Evolutionary conservation across 1,284 basidiomycete genomes (phyloP).

Genomic region (Trametes polyzona): DNA sequence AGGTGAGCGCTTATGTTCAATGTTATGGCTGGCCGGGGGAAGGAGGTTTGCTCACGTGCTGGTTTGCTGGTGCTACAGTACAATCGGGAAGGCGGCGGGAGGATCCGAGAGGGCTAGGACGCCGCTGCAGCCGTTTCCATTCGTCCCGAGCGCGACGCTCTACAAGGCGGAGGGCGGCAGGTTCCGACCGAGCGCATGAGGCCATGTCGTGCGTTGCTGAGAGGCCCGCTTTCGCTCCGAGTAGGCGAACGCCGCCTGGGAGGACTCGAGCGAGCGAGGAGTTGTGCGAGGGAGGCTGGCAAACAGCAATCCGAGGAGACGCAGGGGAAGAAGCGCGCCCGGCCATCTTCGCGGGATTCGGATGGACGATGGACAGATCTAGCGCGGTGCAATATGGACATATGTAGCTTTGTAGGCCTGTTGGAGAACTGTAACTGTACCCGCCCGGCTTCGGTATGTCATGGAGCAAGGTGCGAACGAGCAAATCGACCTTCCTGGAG

Average conservation of each 20-base stretch:
- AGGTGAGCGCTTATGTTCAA: slow-evolving; percentile 1
- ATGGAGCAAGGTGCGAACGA: not conserved
- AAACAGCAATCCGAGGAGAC: not conserved
- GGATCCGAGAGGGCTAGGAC: not conserved
- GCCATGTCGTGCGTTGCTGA: too few species aligned
- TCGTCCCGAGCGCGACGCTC: not conserved
- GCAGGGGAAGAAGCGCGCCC: not conserved
- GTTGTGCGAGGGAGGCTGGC: not conserved
- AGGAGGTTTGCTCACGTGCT: not conserved
- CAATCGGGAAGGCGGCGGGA: not conserved
- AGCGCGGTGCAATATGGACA: slow-evolving; percentile 3
- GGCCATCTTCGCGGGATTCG: not conserved
- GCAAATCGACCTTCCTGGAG: too few species aligned
- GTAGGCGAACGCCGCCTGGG: too few species aligned
- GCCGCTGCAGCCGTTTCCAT: not conserved
- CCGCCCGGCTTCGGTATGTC: not conserved
- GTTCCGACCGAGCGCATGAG: not conserved
- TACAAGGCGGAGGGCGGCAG: not conserved
- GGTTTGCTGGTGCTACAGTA: not conserved
- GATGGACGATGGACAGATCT: slow-evolving; percentile 8
- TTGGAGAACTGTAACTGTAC: not conserved
- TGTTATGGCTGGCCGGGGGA: not conserved
- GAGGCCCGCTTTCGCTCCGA: too few species aligned
- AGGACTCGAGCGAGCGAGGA: too few species aligned
- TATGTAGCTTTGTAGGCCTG: slow-evolving; percentile 8